Percentiles rank a stretch among this genome's conserved stretches.
These are phyloP conservation scores for Trifolium repens DNA, from an alignment of 306 rosid species.

Conservation along the genomic window DNA sequence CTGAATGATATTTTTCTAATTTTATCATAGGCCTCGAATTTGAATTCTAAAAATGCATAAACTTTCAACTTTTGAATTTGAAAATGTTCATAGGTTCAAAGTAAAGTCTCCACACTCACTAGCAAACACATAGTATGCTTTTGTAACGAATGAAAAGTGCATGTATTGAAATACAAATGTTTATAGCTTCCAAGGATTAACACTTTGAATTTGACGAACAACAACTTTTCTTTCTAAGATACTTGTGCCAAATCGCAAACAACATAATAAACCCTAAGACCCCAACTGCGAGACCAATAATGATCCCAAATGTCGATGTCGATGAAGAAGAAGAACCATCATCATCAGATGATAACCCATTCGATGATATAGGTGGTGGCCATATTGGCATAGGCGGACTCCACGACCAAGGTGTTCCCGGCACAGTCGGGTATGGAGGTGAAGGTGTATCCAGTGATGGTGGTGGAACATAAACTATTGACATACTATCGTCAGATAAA, in stretches of 20 bases:
- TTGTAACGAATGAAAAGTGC: not conserved
- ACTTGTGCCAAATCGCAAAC: constrained; percentile 36
- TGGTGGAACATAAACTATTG: constrained; percentile 5
- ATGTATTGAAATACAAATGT: not conserved
- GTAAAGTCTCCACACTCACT: not conserved
- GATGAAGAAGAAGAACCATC: constrained; percentile 6
- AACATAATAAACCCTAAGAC: constrained; percentile 25
- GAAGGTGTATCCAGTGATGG: not conserved
- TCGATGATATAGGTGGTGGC: constrained; percentile 28
- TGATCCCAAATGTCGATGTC: constrained; percentile 32
- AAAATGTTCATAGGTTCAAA: not conserved
- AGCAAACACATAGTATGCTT: not conserved
- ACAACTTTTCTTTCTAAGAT: constrained; percentile 30
- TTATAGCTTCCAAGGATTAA: not conserved
- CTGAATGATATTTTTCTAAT: not conserved
- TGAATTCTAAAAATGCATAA: not conserved
- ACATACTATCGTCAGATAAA: not conserved
- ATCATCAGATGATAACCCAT: not conserved
- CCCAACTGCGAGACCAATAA: constrained; percentile 34
- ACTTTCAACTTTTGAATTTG: not conserved
- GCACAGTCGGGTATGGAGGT: not conserved
- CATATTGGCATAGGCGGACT: constrained; percentile 1
- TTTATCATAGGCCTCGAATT: not conserved
- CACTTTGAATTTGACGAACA: not conserved
- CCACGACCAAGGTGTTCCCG: not conserved